Base-by-base conservation (phyloP, 2,329 filamentous ascomycete genomes). In the Allantophomopsis cytisporea region DNA sequence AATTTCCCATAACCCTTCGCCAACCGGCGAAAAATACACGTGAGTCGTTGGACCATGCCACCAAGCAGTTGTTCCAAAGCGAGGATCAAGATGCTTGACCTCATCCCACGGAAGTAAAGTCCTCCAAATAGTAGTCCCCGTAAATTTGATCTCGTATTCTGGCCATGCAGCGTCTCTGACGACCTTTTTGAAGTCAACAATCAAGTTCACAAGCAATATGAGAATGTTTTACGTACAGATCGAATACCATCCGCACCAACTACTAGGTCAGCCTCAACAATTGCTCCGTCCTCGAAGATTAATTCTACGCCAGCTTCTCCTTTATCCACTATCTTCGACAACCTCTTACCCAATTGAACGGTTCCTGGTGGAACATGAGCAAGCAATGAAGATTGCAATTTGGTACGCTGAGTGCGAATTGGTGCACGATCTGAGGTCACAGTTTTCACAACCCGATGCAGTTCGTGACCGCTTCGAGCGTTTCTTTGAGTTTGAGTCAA, bases 211-310 rank as follows among this genome's bases (percentile, higher is more conserved):
- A 23, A 10, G 39, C 18, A 20, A 20, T 20, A 20, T 20, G 18
- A 14, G 14, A 38, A 12, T 13, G 13, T 10, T 28, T 30, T 17
- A 43, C 54, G 30, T 45, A 67, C 62, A 4, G 66, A 70, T 41
- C 66, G 61, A 38, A 71, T 71, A 2, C 69, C 66, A 47, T 73
- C 66, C 4, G 65, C 69, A 0, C 68, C 69, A 2, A 73, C 59
- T 1, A 72, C 57, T 0, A 73, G 49, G 43, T 70, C 67, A 28
- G 45, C 50, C 17, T 38, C 37, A 2, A 60, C 60, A 13, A 58
- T 50, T 2, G 59, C 60, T 1, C 61, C 60, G 44, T 73, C 68
- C 11, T 62, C 56, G 41, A 76, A 73, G 0, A 41, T 36, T 8
- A 73, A 51, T 3, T 53, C 45, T 2, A 68, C 52, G 4, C 62